A percentile compares a stretch with the other conserved stretches of the same genome.
Evolutionary conservation across 306 rosid species (phyloP).

Genomic region (Styphnolobium japonicum): DNA sequence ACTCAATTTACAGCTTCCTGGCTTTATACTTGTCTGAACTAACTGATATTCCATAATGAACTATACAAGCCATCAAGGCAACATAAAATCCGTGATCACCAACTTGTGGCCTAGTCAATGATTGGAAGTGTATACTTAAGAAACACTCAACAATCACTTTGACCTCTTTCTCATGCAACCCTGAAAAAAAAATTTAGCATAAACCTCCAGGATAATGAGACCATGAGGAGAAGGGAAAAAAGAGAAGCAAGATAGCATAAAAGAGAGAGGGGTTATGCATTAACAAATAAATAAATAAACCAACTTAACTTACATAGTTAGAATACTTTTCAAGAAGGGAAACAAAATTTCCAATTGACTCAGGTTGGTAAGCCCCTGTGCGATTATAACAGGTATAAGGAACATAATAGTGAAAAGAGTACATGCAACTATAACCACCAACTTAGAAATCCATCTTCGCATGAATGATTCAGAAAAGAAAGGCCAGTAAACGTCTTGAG

Average conservation of each 20-base stretch:
- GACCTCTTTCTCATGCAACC: neutral
- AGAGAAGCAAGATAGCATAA: neutral
- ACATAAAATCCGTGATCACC: neutral
- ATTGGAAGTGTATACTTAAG: neutral
- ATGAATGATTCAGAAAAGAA: conserved; percentile 82
- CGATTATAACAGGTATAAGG: conserved; percentile 75
- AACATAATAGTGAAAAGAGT: conserved; percentile 62
- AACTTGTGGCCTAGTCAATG: neutral
- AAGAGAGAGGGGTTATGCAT: neutral
- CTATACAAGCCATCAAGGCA: neutral
- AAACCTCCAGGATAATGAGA: neutral
- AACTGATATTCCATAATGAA: neutral
- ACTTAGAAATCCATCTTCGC: conserved; percentile 86
- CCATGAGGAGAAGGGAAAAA: neutral
- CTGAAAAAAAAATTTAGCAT: neutral
- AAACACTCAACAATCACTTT: neutral
- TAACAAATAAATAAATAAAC: conserved; percentile 1
- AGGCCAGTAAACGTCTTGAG: conserved; percentile 92
- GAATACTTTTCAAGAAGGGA: conserved; percentile 78
- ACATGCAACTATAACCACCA: conserved; percentile 59
- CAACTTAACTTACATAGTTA: conserved; percentile 67
- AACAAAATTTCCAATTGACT: conserved; percentile 73
- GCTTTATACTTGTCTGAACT: neutral
- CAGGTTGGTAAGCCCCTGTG: conserved; percentile 59
- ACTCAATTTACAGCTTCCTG: neutral